Evolutionary conservation across 1,139 yeast species (phyloP), one percentile per base, ranked within the genome.

Genomic region (Geotrichum carabidarum): DNA sequence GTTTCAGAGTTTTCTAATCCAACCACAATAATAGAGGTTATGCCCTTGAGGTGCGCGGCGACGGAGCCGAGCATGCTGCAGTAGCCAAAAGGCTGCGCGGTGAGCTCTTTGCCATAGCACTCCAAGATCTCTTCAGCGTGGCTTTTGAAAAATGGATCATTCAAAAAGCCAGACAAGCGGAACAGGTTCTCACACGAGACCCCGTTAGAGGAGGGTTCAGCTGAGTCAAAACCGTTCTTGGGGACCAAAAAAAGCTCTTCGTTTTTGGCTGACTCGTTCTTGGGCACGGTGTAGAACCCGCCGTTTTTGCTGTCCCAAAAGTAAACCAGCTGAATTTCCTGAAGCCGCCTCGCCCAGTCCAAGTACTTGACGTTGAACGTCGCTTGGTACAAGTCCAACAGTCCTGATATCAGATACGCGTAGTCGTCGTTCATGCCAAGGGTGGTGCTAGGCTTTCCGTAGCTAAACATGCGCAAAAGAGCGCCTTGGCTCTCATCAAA

Each of bases 181-280:
- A 56, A 58, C 37, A 73, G 62, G 58, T 73, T 73, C 34, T 53
- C 50, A 3, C 68, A 64, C 0, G 75, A 63, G 0, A 72, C 65
- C 7, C 73, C 73, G 46, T 73, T 71, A 8, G 73, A 60, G 31
- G 71, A 65, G 0, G 76, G 76, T 57, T 71, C 74, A 1, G 73
- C 71, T n/a, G 67, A 56, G 55, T 73, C 76, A 53, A 69, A 69
- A 17, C 70, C 71, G 34, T 62, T 58, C 60, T 72, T 72, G 48
- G 73, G 72, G 14, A 74, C 61, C 17, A 57, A 27, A 60, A 69
- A 62, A 17, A 70, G 64, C 18, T 45, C 42, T 2, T 45, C 42
- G n/a, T 59, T 57, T 9, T 59, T 43, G 30, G 59, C 55, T 22
- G 59, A 56, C 12, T 49, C 57, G 34, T 53, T 59, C 30, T 51